Conservation (phyloP, 148 eudicot genomes). For the Hydrangea macrophylla region DNA sequence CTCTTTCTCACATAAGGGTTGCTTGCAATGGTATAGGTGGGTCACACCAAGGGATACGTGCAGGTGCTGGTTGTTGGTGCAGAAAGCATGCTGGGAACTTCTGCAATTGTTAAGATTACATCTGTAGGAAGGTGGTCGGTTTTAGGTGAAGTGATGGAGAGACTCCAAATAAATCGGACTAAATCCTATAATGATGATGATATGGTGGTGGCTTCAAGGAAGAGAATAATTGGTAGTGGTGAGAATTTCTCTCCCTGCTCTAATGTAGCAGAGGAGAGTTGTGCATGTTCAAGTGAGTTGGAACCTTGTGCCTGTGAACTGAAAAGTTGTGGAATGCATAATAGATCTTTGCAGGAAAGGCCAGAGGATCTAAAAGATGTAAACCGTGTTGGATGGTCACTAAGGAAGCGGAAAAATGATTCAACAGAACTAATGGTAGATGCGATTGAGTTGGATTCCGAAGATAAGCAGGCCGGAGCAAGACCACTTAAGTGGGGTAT, state of each 20-base stretch:
- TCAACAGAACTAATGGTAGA: slow-evolving; percentile 17
- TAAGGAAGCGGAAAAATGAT: slow-evolving; percentile 41
- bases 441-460: slow-evolving; percentile 12
- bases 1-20: not conserved
- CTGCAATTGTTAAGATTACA: slow-evolving; percentile 72
- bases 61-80: slow-evolving; percentile 77
- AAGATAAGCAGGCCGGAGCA: slow-evolving; percentile 20
- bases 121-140: slow-evolving; percentile 97
- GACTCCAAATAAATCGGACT: slow-evolving; percentile 29
- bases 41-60: slow-evolving; percentile 91
- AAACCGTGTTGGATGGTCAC: slow-evolving; percentile 33
- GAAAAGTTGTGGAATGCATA: slow-evolving; percentile 17
- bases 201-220: slow-evolving; percentile 8
- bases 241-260: slow-evolving; percentile 39
- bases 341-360: slow-evolving; percentile 9
- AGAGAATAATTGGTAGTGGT: slow-evolving; percentile 14
- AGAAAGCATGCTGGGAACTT: slow-evolving; percentile 71
- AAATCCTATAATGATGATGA: too few species aligned
- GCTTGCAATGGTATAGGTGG: slow-evolving; percentile 52
- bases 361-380: slow-evolving; percentile 18
- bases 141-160: slow-evolving; percentile 81
- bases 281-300: slow-evolving; percentile 52
- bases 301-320: slow-evolving; percentile 49
- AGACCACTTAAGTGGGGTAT: slow-evolving; percentile 27
- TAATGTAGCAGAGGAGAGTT: slow-evolving; percentile 30